Evolutionary conservation across 2,329 filamentous ascomycete genomes (phyloP), one percentile per base, ranked within the genome.

Genomic region (Biscogniauxia sp.): DNA sequence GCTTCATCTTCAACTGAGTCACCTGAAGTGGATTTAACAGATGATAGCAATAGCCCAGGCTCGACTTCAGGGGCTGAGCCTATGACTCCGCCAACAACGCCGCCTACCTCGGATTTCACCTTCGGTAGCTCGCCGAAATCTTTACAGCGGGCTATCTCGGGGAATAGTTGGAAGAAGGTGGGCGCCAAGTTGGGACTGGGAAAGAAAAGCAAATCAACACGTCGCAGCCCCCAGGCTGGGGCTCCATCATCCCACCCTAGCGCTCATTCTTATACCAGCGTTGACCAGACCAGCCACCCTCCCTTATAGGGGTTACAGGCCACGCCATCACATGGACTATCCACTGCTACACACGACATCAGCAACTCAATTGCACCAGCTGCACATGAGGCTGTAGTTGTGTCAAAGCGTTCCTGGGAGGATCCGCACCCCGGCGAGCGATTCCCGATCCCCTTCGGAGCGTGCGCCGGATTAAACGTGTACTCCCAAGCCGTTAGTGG

Each of bases 81-180:
- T 2, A 88, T 92, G 80, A 93, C 90, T 3, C 90, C 90, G 0
- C 90, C 90, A 0, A 91, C 84, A 2, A 91, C 88, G 2, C 88
- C 90, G 37, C 89, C 89, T 0, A 84, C 82, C 0, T 82, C 84
- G 0, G 83, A 88, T 63, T 85, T 81, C 76, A 73, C 76, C 3
- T 82, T 84, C 64, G 76, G 76, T 63, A 74, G 79, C 0, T 83
- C 84, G 5, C 82, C 83, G 0, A 81, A 79, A n/a, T 78, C 80
- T 15, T 74, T 86, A 20, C 82, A 85, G 54, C 79, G 82, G 59
- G 82, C 83, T 15, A 78, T 85, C 55, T 80, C 80, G 41, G 81
- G 81, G 65, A 85, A 82, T 60, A 80, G 85, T 55, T 88, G 86
- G 86, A 88, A 87, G 74, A 87, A 85, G 70, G 82, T 88, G 69